Conservation (phyloP, 257 asterid species). For the Cynanchum wilfordii region DNA sequence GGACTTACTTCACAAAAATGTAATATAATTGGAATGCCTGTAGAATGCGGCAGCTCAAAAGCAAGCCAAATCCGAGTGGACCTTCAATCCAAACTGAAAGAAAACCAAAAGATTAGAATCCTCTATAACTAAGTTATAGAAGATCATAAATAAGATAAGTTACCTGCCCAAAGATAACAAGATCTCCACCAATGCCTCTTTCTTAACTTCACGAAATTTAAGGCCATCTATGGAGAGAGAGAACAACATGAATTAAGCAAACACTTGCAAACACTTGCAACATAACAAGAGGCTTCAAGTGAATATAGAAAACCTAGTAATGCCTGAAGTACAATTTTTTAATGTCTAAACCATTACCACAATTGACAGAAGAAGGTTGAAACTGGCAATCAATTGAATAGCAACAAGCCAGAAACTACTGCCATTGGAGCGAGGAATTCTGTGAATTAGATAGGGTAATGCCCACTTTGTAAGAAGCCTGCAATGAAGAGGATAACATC, state of each 20-base stretch:
- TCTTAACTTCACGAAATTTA: conserved; percentile 46
- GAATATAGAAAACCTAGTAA: neutral
- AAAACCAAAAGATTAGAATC: conserved; percentile 26
- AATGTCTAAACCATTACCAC: conserved; percentile 40
- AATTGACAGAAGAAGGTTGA: conserved; percentile 63
- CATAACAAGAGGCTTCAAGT: conserved; percentile 1
- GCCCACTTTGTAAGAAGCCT: conserved; percentile 61
- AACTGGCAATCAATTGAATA: conserved; percentile 74
- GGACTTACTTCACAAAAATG: conserved; percentile 74
- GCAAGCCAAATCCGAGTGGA: conserved; percentile 87
- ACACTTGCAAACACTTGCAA: neutral
- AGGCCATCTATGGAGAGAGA: conserved; percentile 56
- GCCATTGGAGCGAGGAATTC: conserved; percentile 63
- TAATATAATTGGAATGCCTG: conserved; percentile 75
- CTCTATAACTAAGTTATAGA: conserved; percentile 11
- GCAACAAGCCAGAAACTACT: conserved; percentile 77
- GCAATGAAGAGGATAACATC: conserved; percentile 18
- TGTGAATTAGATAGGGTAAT: conserved; percentile 57
- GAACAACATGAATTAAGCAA: conserved; percentile 2
- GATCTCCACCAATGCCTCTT: conserved; percentile 78
- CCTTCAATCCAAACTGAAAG: conserved; percentile 87
- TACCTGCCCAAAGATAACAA: conserved; percentile 85
- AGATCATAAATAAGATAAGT: conserved; percentile 8
- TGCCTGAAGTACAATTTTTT: neutral
- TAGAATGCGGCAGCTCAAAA: conserved; percentile 72